Evolutionary conservation across 352 stramenopile species (phyloP), one percentile per base, ranked within the genome.

Genomic region (Pythium scleroteichum): DNA sequence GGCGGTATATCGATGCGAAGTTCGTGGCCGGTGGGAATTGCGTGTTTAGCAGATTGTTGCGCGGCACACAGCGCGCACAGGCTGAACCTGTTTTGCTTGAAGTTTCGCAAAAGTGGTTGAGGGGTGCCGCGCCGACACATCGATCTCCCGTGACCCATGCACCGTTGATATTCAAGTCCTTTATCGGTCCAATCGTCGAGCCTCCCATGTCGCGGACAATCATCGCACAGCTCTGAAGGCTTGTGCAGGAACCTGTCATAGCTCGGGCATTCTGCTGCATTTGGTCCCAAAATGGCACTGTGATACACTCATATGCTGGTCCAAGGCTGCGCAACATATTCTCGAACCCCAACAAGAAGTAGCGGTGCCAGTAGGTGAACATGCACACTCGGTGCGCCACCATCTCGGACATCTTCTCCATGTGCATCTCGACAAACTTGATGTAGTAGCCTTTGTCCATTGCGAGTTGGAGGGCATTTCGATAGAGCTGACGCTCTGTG

Each of bases 331-430:
- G 76, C 4, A 90, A 69, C 81, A 90, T 90, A 62, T 90, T 90
- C 48, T 90, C 81, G 42, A 82, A 91, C 2, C 68, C 82, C 14
- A 91, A 42, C 1, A 89, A 50, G 47, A 85, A 69, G 51, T 76
- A 74, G 23, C 82, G 82, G 48, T 91, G 82, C 79, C 82, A 91
- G 67, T 88, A 89, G 23, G 80, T 78, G 65, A 91, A 91, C 73
- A 87, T 79, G 51, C 79, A 88, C 29, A 69, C 71, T 19, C 53
- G 47, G 32, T 90, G 81, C 1, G 81, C 81, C 51, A 87, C 67
- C 10, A 66, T 61, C 26, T 76, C 79, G 5, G 74, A 82, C 19
- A 65, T 19, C 4, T 41, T 55, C 13, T 90, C 76, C 14, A 51
- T 79, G 69, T 90, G 77, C 32, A 88, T 61, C 61, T 88, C 69